phyloP scores from a whole-genome alignment of 768 basidiomycete genomes.

The Boletus rufocinnamomeus region DNA sequence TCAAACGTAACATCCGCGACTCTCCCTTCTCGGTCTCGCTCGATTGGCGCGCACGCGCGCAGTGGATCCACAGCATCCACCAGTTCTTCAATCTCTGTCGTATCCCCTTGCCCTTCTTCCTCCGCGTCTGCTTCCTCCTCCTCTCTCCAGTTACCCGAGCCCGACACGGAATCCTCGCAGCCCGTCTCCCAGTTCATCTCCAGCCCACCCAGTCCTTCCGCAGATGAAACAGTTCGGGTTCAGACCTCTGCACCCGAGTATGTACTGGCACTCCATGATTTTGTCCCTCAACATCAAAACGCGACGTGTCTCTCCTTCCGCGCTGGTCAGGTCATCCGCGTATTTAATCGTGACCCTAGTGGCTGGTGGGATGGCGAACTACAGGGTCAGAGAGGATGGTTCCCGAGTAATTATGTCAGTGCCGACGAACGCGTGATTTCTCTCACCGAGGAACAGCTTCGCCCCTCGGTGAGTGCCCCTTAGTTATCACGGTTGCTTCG shows the following conservation, averaged over 20 bases:
- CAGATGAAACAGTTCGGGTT: constrained; percentile 52
- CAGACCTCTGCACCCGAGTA: constrained; percentile 54
- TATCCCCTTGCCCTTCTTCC: constrained; percentile 57
- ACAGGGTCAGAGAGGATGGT: constrained; percentile 90
- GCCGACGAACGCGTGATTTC: constrained; percentile 53
- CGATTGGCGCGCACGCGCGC: constrained; percentile 38
- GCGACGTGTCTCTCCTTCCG: constrained; percentile 86
- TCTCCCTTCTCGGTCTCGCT: constrained; percentile 15
- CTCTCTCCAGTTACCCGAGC: constrained; percentile 45
- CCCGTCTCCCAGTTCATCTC: constrained; percentile 16
- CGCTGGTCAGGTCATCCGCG: constrained; percentile 88
- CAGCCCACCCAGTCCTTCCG: constrained; percentile 44
- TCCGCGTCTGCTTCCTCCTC: constrained; percentile 49
- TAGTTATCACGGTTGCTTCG: not conserved
- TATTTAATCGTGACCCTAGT: constrained; percentile 81
- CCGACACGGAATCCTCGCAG: constrained; percentile 34
- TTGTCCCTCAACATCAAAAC: constrained; percentile 65
- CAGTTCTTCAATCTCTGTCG: constrained; percentile 55
- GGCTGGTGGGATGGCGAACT: constrained; percentile 99
- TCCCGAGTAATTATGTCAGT: constrained; percentile 95
- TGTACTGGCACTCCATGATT: constrained; percentile 93
- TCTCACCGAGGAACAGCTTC: constrained; percentile 58
- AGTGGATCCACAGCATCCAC: constrained; percentile 59
- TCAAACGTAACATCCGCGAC: constrained; percentile 32
- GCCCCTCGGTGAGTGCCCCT: constrained; percentile 41